phyloP scores from a whole-genome alignment of 129 eudicot genomes.

The Artemisia argyi region DNA sequence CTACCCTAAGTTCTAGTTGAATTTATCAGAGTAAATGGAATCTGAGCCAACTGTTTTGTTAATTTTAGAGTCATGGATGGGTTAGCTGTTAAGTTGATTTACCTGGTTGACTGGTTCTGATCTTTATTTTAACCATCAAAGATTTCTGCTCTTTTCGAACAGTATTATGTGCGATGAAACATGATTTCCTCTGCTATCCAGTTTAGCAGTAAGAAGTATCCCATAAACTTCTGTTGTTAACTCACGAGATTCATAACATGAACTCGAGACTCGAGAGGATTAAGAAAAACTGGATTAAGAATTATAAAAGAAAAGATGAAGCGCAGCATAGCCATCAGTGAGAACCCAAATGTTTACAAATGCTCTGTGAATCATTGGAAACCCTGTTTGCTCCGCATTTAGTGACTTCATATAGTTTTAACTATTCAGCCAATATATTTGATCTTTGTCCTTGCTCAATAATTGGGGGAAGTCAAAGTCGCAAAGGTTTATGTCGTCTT shows the following conservation, averaged over 20 bases:
- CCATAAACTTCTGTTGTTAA: conserved; percentile 1
- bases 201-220: background rate
- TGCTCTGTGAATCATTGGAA: background rate
- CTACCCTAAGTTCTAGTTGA: conserved; percentile 1
- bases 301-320: no score
- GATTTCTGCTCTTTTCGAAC: conserved; percentile 9
- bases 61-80: no score
- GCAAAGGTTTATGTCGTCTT: no score
- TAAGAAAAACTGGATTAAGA: background rate
- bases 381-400: no score
- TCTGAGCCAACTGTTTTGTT: background rate
- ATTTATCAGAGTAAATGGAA: background rate
- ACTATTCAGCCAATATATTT: no score
- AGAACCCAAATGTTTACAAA: conserved; percentile 5
- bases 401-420: no score
- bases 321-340: background rate
- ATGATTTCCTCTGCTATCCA: background rate
- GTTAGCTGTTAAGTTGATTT: no score
- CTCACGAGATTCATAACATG: background rate
- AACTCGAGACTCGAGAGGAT: background rate
- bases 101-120: no score
- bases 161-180: conserved; percentile 9
- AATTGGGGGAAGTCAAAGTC: no score
- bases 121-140: no score
- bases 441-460: no score